Percentiles rank a stretch among this genome's conserved stretches.
Conservation (phyloP, 2,329 filamentous ascomycete species). For the Ophiostoma tasmaniense region DNA sequence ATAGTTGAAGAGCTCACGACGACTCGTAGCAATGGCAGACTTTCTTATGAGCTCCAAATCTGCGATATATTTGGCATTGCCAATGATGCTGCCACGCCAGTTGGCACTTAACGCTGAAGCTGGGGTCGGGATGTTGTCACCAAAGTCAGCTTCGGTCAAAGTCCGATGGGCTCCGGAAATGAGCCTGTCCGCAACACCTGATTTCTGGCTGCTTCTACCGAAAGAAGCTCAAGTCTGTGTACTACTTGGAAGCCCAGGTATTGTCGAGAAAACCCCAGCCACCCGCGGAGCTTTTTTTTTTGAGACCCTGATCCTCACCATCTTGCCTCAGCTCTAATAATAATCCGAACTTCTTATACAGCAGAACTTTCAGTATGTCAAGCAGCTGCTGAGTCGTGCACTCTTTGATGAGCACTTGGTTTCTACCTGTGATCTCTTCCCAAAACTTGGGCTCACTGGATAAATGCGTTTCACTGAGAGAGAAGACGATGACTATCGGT, state of each 20-base stretch:
- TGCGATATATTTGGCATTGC: background rate
- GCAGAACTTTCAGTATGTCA: background rate
- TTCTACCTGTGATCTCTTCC: background rate
- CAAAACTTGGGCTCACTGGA: background rate
- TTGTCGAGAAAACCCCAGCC: background rate
- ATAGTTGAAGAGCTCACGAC: background rate
- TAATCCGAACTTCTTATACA: background rate
- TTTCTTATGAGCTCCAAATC: background rate
- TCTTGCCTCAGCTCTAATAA: background rate
- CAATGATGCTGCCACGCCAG: background rate
- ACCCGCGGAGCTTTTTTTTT: background rate
- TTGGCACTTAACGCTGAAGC: background rate
- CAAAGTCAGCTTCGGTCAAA: background rate
- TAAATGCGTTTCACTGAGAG: background rate
- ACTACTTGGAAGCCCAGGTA: background rate
- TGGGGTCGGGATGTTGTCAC: background rate
- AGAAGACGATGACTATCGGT: background rate
- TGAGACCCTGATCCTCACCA: background rate
- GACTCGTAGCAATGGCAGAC: background rate
- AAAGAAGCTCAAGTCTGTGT: background rate
- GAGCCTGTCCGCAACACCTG: background rate
- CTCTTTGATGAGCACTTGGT: background rate
- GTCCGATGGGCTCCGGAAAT: background rate
- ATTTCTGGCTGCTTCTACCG: background rate
- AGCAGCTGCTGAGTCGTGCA: background rate